Percentiles rank a stretch among this genome's conserved stretches.
Evolutionary conservation across 352 stramenopile genomes (phyloP).

Genomic region (Phytophthora pisi): DNA sequence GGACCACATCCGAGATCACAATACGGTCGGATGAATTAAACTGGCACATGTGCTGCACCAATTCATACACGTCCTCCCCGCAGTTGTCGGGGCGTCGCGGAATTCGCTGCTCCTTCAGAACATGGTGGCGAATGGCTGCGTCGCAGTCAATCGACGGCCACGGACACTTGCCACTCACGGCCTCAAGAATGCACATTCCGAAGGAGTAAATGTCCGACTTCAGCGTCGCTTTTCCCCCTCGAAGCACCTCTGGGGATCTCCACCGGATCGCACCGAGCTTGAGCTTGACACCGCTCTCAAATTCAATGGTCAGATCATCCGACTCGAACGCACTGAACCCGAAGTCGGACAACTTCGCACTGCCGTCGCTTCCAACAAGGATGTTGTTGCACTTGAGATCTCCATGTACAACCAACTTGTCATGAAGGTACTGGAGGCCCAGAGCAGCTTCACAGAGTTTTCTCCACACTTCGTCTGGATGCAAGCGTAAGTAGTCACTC

Average conservation of each 20-base stretch:
- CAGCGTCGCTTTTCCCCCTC: slow-evolving; percentile 1
- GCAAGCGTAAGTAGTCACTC: not conserved
- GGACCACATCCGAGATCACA: not conserved
- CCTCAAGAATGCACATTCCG: not conserved
- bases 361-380: slow-evolving; percentile 3
- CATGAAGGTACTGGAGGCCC: slow-evolving; percentile 12
- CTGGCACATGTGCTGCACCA: slow-evolving; percentile 19
- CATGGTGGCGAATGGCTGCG: slow-evolving; percentile 4
- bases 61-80: slow-evolving; percentile 10
- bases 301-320: not conserved
- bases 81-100: slow-evolving; percentile 17
- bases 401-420: slow-evolving; percentile 6
- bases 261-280: slow-evolving; percentile 7
- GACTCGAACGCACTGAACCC: not conserved
- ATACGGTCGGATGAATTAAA: slow-evolving; percentile 3
- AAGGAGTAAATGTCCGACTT: slow-evolving; percentile 36
- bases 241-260: slow-evolving; percentile 20
- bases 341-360: not conserved
- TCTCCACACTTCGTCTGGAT: slow-evolving; percentile 8
- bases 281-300: not conserved
- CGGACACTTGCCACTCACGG: slow-evolving; percentile 15
- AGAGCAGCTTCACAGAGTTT: slow-evolving; percentile 17
- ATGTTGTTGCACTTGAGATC: slow-evolving; percentile 4
- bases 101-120: slow-evolving; percentile 4
- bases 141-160: slow-evolving; percentile 5